phyloP scores from a whole-genome alignment of 768 basidiomycete species.

The Cystofilobasidium capitatum region DNA sequence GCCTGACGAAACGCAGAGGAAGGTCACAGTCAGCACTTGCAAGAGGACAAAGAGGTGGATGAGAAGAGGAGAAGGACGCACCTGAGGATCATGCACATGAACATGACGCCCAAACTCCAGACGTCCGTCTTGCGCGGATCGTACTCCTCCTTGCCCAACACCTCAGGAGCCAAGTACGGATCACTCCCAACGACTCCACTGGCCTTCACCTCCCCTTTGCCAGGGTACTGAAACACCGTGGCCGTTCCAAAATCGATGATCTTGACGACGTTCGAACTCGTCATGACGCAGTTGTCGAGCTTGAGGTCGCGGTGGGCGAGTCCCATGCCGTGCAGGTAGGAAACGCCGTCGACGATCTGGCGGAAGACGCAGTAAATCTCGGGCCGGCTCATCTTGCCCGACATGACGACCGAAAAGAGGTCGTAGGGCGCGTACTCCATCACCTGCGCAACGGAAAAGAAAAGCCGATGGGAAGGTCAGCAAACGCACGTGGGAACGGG shows the following conservation, averaged over 20 bases:
- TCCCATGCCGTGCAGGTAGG: slow-evolving; percentile 94
- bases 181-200: slow-evolving; percentile 92
- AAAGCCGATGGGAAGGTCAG: slow-evolving; percentile 23
- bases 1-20: slow-evolving; percentile 28
- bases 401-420: slow-evolving; percentile 99
- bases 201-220: slow-evolving; percentile 65
- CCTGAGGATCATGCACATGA: slow-evolving; percentile 95
- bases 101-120: slow-evolving; percentile 96
- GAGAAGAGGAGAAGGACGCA: neutral
- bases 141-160: slow-evolving; percentile 66
- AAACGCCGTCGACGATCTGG: slow-evolving; percentile 95
- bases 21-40: neutral
- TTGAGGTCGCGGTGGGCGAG: slow-evolving; percentile 98
- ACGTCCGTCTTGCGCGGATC: slow-evolving; percentile 97
- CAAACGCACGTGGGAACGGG: slow-evolving; percentile 16
- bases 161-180: slow-evolving; percentile 96
- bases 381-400: slow-evolving; percentile 93
- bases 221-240: slow-evolving; percentile 98
- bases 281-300: slow-evolving; percentile 99
- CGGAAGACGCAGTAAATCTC: slow-evolving; percentile 99
- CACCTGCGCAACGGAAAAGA: slow-evolving; percentile 49
- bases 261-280: slow-evolving; percentile 85
- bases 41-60: neutral
- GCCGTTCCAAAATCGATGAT: slow-evolving; percentile 99
- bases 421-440: slow-evolving; percentile 99